Evolutionary conservation across 169 alveolate species (phyloP).

Genomic region (Cryptosporidium tyzzeri): DNA sequence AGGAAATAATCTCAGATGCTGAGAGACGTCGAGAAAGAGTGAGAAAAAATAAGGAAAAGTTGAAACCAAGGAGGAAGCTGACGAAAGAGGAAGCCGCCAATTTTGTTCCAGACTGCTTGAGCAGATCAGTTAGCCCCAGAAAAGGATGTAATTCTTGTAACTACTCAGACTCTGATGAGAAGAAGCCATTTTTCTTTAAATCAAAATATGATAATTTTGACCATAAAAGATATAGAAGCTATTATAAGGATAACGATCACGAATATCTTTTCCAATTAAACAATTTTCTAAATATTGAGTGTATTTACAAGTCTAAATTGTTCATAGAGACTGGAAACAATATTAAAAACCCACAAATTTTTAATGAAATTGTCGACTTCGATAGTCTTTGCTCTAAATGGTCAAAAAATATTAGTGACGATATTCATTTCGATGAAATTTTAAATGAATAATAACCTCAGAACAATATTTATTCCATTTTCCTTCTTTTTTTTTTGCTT

Average conservation of each 20-base stretch:
- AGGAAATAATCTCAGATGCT: conserved; percentile 38
- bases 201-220: conserved; percentile 44
- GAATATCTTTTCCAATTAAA: conserved; percentile 39
- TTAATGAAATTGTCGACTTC: conserved; percentile 1
- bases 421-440: conserved; percentile 23
- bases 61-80: not conserved
- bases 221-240: conserved; percentile 45
- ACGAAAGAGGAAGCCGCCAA: not conserved
- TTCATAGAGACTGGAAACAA: not conserved
- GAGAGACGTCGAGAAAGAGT: conserved; percentile 11
- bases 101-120: conserved; percentile 40
- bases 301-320: conserved; percentile 19
- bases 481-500: not conserved
- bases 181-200: conserved; percentile 27
- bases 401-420: not conserved
- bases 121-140: conserved; percentile 67
- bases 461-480: not conserved
- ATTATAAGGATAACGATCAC: conserved; percentile 33
- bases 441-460: not conserved
- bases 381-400: conserved; percentile 10
- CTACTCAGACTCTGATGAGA: not conserved
- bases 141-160: conserved; percentile 61
- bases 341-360: not conserved
- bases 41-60: not conserved
- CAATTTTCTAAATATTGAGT: conserved; percentile 5